Base-by-base conservation (phyloP, 768 basidiomycete genomes). In the Leccinum barrowsii region DNA sequence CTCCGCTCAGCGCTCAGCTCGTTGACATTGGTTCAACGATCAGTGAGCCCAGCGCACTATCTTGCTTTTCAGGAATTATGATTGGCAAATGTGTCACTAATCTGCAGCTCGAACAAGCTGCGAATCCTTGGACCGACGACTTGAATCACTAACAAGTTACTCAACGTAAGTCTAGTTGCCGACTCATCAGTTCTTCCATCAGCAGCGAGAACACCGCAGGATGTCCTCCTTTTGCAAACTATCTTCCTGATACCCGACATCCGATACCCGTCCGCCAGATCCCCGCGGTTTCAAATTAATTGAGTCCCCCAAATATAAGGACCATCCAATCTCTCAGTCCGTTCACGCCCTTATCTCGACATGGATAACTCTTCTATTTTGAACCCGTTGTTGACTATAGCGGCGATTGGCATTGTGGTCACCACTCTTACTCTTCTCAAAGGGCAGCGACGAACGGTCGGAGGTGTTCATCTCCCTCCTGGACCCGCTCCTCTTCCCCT, bases 401-500 rank as follows among this genome's bases (percentile, higher is more conserved):
- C 44, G 19, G 28, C 30, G 5, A 21, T 63, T 17, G 56, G 54
- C 34, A 51, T 40, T 3, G 21, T 56, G 4, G 4, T 40, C 34
- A 17, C 47, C 2, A 44, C 12, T 7, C 2, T 54, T 26, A 40
- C 50, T 11, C 32, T 56, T 37, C 46, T 63, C 52, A 51, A 37
- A 15, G 28, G 55, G 7, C 56, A 48, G 21, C 55, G 50, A 59
- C 58, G 42, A 22, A 15, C 28, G 4, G 11, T 26, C 12, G 44
- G 26, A n/a, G 60, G 57, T 4, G 37, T 34, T 37, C 59, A 37
- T 7, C 56, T 62, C 2, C 66, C 56, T 52, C 65, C 65, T 22
- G 65, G 66, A 19, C 65, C 65, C 34, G 15, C 10, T n/a, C 55
- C 58, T 24, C 42, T 67, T 11, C 66, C 66, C 5, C 2, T 66